Base-by-base conservation (phyloP, 2,329 filamentous ascomycete species). In the Metarhizium album region DNA sequence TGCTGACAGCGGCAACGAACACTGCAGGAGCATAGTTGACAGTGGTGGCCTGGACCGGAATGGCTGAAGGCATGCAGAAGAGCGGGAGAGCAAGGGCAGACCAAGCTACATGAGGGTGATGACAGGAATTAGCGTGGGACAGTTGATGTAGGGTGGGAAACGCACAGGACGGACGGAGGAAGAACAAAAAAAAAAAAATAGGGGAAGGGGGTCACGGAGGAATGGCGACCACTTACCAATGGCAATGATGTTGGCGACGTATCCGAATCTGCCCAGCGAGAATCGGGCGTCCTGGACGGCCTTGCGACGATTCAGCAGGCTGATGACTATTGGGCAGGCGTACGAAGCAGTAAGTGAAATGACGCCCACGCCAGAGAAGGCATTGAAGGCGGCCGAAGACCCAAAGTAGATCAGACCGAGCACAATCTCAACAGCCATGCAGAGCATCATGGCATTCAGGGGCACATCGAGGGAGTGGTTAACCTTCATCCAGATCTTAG, bases 21-120 rank as follows among this genome's bases (percentile, higher is more conserved):
- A 89, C 84, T 33, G 82, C 84, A 14, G 81, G 81, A 1, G 84
- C 84, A 65, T 87, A 89, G 73, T 89, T 89, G 73, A 87, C 83
- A 38, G 71, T 74, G 18, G 67, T 62, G 29, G 61, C 66, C 0
- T 74, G 75, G 38, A 85, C 80, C 5, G 80, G 80, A n/a, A 86
- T 69, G 42, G 67, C 67, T 0, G 80, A 75, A 0, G 83, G 84
- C 81, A 86, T 86, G 67, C 81, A 88, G 73, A 88, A 88, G 16
- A 88, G 76, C 1, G 84, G 83, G 48, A 87, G 78, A 35, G 82
- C 83, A 49, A 89, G 74, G 14, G 74, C 58, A 50, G 80, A 83
- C 84, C 84, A 88, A 48, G 69, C 79, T 82, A 57, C 49, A 42
- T 48, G 14, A 22, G 46, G 16, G n/a, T n/a, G n/a, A n/a, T n/a